Conservation (phyloP, 371 early-diverging fungal species). For the Choanephora cucurbitarum region DNA sequence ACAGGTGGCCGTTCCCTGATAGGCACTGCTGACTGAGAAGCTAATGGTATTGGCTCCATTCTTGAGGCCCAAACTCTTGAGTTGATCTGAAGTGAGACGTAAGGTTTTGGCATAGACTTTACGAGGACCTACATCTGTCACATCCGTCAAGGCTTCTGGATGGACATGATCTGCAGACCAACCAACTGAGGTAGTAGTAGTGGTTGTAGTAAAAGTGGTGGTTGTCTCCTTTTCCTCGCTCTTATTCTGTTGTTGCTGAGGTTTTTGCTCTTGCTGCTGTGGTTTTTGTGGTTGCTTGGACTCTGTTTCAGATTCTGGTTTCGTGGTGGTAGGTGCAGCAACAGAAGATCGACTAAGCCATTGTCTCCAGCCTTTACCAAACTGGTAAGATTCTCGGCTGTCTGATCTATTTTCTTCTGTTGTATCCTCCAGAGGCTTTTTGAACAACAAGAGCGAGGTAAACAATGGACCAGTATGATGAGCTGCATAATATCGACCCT, state of each 20-base stretch:
- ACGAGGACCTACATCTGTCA: slow-evolving; percentile 3
- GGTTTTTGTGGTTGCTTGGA: too few species aligned
- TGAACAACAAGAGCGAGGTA: slow-evolving; percentile 55
- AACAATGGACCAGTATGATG: slow-evolving; percentile 53
- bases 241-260: background rate
- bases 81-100: slow-evolving; percentile 89
- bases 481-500: slow-evolving; percentile 54
- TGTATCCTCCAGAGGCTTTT: slow-evolving; percentile 18
- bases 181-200: slow-evolving; percentile 46
- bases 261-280: slow-evolving; percentile 5
- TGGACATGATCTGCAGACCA: slow-evolving; percentile 40
- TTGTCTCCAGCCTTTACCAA: slow-evolving; percentile 54
- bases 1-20: slow-evolving; percentile 80
- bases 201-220: slow-evolving; percentile 46
- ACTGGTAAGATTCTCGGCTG: slow-evolving; percentile 37
- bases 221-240: slow-evolving; percentile 27
- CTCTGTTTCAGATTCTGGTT: too few species aligned
- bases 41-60: slow-evolving; percentile 90
- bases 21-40: slow-evolving; percentile 82
- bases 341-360: slow-evolving; percentile 54
- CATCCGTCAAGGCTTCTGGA: slow-evolving; percentile 17
- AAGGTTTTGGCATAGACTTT: slow-evolving; percentile 86
- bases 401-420: slow-evolving; percentile 19
- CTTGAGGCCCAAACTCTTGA: slow-evolving; percentile 79
- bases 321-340: slow-evolving; percentile 12